A percentile compares a stretch with the other conserved stretches of the same genome.
Evolutionary conservation across 2,329 filamentous ascomycete species (phyloP).

Genomic region (Rachicladosporium sp.): DNA sequence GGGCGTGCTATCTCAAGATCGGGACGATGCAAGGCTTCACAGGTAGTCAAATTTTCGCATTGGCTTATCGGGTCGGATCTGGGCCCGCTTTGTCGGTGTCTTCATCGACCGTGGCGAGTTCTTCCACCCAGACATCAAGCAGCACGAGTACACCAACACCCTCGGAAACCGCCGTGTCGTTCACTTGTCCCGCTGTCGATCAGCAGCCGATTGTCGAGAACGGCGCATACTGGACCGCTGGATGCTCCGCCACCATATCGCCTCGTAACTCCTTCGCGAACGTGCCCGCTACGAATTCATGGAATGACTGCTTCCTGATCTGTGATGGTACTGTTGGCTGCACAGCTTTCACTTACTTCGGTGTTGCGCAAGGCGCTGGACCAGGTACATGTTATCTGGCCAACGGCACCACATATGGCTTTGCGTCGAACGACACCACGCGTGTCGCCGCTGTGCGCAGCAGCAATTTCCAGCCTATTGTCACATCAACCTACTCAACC

Average conservation of each 20-base stretch:
- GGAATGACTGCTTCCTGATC: constrained; percentile 14
- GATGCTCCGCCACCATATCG: not conserved
- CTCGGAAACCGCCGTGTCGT: no score
- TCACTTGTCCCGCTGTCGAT: no score
- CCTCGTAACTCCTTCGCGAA: not conserved
- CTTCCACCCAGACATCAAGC: no score
- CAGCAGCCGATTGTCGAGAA: no score
- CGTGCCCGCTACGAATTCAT: constrained; percentile 1
- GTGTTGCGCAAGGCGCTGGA: constrained; percentile 12
- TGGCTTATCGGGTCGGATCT: not conserved
- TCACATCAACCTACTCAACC: no score
- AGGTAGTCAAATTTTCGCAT: not conserved
- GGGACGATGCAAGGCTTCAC: not conserved
- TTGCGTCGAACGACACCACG: not conserved
- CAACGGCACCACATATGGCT: not conserved
- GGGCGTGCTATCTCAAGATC: constrained; percentile 1
- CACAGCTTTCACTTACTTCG: constrained; percentile 13
- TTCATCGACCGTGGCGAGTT: no score
- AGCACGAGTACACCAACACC: no score
- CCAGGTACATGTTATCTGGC: constrained; percentile 16
- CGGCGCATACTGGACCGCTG: no score
- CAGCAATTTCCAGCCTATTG: no score
- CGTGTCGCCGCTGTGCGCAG: constrained; percentile 1
- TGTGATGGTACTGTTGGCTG: constrained; percentile 12
- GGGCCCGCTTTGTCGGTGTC: no score